A percentile compares a stretch with the other conserved stretches of the same genome.
Evolutionary conservation across 257 asterid species (phyloP).

Genomic region (Gentiana dahurica): DNA sequence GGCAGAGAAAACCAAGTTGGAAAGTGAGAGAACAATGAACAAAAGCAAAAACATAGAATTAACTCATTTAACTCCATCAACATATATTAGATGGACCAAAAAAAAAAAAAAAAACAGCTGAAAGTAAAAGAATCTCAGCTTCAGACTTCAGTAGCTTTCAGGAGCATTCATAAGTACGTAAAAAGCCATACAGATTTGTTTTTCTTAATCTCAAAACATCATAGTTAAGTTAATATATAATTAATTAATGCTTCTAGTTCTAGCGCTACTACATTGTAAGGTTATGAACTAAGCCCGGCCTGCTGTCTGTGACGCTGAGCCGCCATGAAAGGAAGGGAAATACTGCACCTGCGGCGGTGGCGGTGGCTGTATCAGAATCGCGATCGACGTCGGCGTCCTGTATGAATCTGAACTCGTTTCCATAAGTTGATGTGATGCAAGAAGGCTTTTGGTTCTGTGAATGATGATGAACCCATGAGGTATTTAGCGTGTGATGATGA

Average conservation of each 20-base stretch:
- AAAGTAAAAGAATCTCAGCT: conserved; percentile 33
- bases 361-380: conserved; percentile 37
- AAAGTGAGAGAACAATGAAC: conserved; percentile 9
- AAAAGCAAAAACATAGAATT: conserved; percentile 40
- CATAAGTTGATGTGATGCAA: conserved; percentile 27
- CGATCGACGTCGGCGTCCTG: conserved; percentile 48
- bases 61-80: conserved; percentile 70
- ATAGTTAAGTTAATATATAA: not conserved
- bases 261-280: conserved; percentile 24
- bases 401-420: conserved; percentile 46
- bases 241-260: conserved; percentile 16
- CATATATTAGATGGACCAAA: conserved; percentile 23
- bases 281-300: conserved; percentile 62
- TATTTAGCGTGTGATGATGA: conserved; percentile 32
- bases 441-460: conserved; percentile 28
- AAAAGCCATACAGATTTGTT: conserved; percentile 7
- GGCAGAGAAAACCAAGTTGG: not conserved
- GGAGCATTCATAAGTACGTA: conserved; percentile 20
- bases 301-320: conserved; percentile 45
- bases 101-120: conserved; percentile 26
- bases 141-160: conserved; percentile 24
- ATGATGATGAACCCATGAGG: conserved; percentile 42
- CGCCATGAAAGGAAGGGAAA: conserved; percentile 66
- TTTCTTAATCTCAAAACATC: not conserved
- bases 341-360: too few relatives aligned